These are phyloP conservation scores for Rhodotorula sp. DNA, from an alignment of 1,284 basidiomycete species.

Conservation along the genomic window DNA sequence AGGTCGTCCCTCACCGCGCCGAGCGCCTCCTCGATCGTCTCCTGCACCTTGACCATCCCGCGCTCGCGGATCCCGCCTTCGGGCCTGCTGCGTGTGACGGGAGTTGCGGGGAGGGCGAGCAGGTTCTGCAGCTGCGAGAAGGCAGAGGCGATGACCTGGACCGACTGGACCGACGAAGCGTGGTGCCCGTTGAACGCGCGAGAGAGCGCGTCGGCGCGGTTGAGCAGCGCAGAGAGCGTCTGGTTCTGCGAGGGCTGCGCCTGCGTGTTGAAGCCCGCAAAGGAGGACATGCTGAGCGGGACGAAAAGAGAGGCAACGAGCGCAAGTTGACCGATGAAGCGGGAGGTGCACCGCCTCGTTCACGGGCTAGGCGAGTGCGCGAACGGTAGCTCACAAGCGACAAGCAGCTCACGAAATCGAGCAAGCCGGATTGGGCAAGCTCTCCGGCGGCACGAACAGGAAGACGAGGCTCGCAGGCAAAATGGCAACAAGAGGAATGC, in stretches of 20 bases:
- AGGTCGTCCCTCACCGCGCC: slow-evolving; percentile 31
- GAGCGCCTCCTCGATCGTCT: slow-evolving; percentile 38
- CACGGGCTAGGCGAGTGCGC: neutral
- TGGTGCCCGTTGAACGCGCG: slow-evolving; percentile 38
- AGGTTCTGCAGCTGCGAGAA: slow-evolving; percentile 38
- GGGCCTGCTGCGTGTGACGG: slow-evolving; percentile 30
- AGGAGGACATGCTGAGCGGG: neutral
- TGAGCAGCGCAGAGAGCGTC: slow-evolving; percentile 30
- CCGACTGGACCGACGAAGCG: slow-evolving; percentile 27
- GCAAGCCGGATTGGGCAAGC: too few species aligned
- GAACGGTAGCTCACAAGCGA: too few species aligned
- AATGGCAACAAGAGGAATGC: too few species aligned
- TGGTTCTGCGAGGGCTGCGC: slow-evolving; percentile 5
- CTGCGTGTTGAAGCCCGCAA: slow-evolving; percentile 3
- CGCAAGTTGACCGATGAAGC: neutral
- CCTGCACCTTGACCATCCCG: slow-evolving; percentile 39
- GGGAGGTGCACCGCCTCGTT: neutral
- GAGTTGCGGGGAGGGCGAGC: slow-evolving; percentile 26
- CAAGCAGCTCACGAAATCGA: too few species aligned
- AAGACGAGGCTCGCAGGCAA: neutral
- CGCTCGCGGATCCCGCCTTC: slow-evolving; percentile 41
- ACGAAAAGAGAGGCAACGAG: neutral
- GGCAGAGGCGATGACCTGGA: slow-evolving; percentile 26
- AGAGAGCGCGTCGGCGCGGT: slow-evolving; percentile 36
- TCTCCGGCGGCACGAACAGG: too few species aligned